phyloP scores from a whole-genome alignment of 257 asterid genomes.

The Handroanthus guayacan region DNA sequence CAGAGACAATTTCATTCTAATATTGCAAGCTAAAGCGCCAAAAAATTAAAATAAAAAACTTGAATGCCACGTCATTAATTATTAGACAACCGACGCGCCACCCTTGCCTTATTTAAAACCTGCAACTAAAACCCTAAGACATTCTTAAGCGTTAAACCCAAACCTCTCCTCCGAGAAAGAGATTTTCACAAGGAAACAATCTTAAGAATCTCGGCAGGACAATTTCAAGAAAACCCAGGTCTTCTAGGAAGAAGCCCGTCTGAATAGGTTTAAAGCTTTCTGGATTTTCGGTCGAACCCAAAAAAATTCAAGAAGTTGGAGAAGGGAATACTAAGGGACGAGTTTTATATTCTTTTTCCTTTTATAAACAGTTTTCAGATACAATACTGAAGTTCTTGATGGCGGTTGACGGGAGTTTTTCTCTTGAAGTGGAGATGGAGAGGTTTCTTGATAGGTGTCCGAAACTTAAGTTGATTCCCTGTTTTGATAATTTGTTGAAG shows the following conservation, averaged over 20 bases:
- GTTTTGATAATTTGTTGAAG: slow-evolving; percentile 51
- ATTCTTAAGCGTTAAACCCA: slow-evolving; percentile 32
- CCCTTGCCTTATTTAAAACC: slow-evolving; percentile 26
- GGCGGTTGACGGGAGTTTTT: slow-evolving; percentile 83
- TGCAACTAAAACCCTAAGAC: slow-evolving; percentile 49
- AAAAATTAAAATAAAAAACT: too few species aligned
- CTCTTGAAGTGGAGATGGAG: slow-evolving; percentile 59
- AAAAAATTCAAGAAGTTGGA: not conserved
- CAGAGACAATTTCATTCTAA: too few species aligned
- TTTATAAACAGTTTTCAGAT: slow-evolving; percentile 1
- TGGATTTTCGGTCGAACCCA: not conserved
- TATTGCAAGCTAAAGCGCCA: too few species aligned
- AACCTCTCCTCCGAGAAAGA: slow-evolving; percentile 15
- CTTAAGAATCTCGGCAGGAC: not conserved
- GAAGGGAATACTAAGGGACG: slow-evolving; percentile 10
- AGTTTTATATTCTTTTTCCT: not conserved
- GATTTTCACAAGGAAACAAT: not conserved
- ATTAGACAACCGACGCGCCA: not conserved
- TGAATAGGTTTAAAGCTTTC: slow-evolving; percentile 7
- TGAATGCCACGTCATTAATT: not conserved
- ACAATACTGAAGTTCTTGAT: slow-evolving; percentile 39
- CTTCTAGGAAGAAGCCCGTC: slow-evolving; percentile 3
- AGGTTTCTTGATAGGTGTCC: slow-evolving; percentile 75
- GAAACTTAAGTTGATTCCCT: slow-evolving; percentile 53
- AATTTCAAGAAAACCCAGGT: not conserved